A percentile compares a stretch with the other conserved stretches of the same genome.
Evolutionary conservation across 2,329 filamentous ascomycete genomes (phyloP).

Genomic region (Ambrosiella beaveri): DNA sequence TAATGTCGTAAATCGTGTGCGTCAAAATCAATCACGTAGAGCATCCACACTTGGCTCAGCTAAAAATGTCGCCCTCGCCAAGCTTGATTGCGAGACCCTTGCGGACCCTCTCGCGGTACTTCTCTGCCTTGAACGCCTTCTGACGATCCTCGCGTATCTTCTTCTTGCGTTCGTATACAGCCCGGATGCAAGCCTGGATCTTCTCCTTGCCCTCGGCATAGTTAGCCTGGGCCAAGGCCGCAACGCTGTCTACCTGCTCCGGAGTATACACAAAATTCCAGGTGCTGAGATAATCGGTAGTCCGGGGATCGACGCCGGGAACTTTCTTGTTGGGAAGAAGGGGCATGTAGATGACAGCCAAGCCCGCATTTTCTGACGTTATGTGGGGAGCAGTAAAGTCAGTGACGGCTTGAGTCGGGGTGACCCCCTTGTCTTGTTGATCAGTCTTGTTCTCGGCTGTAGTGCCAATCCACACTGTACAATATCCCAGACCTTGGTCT

Average conservation of each 20-base stretch:
- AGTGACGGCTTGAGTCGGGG: slow-evolving; percentile 34
- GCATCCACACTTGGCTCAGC: not conserved
- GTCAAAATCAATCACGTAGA: not conserved
- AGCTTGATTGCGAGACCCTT: slow-evolving; percentile 34
- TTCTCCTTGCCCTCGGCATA: slow-evolving; percentile 67
- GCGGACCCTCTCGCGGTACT: slow-evolving; percentile 30
- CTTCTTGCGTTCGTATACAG: slow-evolving; percentile 88
- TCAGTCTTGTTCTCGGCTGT: slow-evolving; percentile 50
- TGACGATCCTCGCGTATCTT: slow-evolving; percentile 41
- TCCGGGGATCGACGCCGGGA: slow-evolving; percentile 64
- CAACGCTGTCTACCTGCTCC: slow-evolving; percentile 72
- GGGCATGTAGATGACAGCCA: slow-evolving; percentile 81
- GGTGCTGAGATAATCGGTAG: slow-evolving; percentile 74
- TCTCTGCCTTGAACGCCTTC: slow-evolving; percentile 22
- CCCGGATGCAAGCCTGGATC: slow-evolving; percentile 61
- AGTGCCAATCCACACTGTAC: slow-evolving; percentile 86
- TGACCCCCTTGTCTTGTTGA: slow-evolving; percentile 25
- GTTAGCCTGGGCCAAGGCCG: slow-evolving; percentile 68
- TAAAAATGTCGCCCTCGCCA: slow-evolving; percentile 49
- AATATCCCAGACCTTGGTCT: slow-evolving; percentile 56
- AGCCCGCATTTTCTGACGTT: slow-evolving; percentile 50
- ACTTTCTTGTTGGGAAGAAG: slow-evolving; percentile 69
- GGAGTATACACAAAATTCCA: slow-evolving; percentile 98
- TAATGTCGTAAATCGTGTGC: not conserved
- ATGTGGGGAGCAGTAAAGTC: slow-evolving; percentile 52